Percentiles rank a stretch among this genome's conserved stretches.
These are phyloP conservation scores for Corniculantispora saksenae DNA, from an alignment of 2,329 filamentous ascomycete genomes.

Conservation along the genomic window DNA sequence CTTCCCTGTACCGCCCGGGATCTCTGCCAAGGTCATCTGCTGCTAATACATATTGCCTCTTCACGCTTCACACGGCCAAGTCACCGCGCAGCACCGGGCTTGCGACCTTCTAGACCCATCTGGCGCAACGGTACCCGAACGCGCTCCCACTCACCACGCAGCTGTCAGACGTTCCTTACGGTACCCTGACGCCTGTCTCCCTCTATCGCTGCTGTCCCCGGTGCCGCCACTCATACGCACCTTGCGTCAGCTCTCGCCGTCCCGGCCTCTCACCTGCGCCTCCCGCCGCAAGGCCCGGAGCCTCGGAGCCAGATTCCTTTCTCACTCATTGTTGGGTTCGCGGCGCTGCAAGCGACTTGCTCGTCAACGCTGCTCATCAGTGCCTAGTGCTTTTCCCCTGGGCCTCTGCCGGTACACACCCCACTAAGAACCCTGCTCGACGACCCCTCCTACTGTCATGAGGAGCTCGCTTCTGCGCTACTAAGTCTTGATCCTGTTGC, in stretches of 20 bases:
- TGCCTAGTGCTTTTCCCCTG: neutral
- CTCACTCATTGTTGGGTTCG: constrained; percentile 1
- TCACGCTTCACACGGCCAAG: constrained; percentile 2
- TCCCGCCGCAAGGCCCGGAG: constrained; percentile 6
- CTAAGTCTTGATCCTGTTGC: constrained; percentile 1
- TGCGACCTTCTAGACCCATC: neutral
- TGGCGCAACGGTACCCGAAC: constrained; percentile 11
- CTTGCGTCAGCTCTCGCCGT: constrained; percentile 13
- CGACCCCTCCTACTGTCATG: constrained; percentile 17
- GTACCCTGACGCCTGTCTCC: neutral
- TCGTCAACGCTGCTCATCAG: neutral
- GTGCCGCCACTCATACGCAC: constrained; percentile 14
- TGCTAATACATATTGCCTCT: neutral
- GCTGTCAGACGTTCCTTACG: neutral
- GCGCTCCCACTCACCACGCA: neutral
- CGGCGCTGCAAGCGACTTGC: neutral
- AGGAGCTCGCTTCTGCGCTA: constrained; percentile 5
- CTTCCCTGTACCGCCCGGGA: neutral
- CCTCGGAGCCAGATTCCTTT: neutral
- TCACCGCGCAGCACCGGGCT: constrained; percentile 2
- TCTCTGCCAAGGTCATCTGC: neutral
- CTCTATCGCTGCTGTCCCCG: neutral
- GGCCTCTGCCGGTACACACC: neutral
- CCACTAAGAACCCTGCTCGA: constrained; percentile 13
- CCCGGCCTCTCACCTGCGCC: constrained; percentile 6